phyloP scores from a whole-genome alignment of 2,329 filamentous ascomycete genomes.

The Ophiosphaerella herpotricha region DNA sequence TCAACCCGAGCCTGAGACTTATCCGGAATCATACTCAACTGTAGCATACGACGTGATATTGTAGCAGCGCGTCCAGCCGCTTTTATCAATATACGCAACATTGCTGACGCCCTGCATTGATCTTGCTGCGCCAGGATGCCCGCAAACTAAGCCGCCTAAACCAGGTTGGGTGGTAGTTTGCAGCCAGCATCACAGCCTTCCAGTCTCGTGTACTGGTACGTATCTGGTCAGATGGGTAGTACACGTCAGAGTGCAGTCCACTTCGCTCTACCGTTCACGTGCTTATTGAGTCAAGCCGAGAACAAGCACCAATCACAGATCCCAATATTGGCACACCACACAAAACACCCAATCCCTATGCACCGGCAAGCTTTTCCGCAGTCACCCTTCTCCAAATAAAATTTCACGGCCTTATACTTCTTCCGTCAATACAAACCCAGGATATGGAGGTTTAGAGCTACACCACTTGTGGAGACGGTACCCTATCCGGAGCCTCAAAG shows the following conservation, averaged over 20 bases:
- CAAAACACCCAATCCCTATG: neutral
- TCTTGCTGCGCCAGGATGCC: conserved; percentile 4
- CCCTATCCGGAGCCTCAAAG: conserved; percentile 6
- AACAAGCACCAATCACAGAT: neutral
- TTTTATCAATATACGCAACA: conserved; percentile 8
- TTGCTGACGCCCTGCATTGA: conserved; percentile 13
- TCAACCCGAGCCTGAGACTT: too few relatives aligned
- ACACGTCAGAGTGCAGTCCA: conserved; percentile 1
- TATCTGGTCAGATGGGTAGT: conserved; percentile 8
- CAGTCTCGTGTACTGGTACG: conserved; percentile 17
- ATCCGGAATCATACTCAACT: too few relatives aligned
- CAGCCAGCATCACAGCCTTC: conserved; percentile 9
- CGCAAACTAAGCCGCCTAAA: conserved; percentile 8
- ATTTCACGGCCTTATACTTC: neutral
- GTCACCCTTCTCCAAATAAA: conserved; percentile 1
- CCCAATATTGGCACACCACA: neutral
- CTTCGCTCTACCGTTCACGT: neutral
- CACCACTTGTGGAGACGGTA: neutral
- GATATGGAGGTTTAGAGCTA: neutral
- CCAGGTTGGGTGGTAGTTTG: conserved; percentile 8
- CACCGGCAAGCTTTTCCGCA: neutral
- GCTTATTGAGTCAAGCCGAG: conserved; percentile 1
- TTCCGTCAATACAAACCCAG: neutral
- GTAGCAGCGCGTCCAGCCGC: neutral
- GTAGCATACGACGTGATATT: neutral